phyloP scores from a whole-genome alignment of 305 asterid genomes.

The Fraxinus ornus region DNA sequence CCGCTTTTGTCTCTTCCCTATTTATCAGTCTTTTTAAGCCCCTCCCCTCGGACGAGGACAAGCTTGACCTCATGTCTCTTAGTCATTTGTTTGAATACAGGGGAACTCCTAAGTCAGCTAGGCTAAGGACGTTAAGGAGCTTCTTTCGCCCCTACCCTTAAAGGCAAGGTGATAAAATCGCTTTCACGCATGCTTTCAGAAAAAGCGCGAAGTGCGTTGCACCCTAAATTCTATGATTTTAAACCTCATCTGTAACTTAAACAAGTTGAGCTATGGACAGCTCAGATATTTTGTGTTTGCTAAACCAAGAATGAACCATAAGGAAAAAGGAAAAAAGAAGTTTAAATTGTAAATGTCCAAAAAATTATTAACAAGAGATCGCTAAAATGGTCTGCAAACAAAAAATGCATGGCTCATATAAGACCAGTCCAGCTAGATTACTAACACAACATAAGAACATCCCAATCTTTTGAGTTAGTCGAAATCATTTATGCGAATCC shows the following conservation, averaged over 20 bases:
- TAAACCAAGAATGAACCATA: background rate
- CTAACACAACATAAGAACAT: background rate
- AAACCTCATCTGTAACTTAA: background rate
- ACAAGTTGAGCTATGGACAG: background rate
- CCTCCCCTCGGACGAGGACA: background rate
- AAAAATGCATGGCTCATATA: background rate
- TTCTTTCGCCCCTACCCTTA: background rate
- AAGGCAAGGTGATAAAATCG: background rate
- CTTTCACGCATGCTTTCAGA: background rate
- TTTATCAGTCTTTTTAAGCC: background rate
- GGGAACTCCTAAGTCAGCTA: background rate
- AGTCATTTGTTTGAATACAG: background rate
- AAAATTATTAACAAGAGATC: too few species aligned
- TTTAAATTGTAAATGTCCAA: background rate
- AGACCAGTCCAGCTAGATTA: background rate
- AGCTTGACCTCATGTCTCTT: background rate
- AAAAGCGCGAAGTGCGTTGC: background rate
- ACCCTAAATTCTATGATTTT: background rate
- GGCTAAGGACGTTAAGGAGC: background rate
- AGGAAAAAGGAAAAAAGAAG: background rate
- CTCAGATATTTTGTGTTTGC: background rate
- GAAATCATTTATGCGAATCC: background rate
- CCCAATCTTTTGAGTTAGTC: background rate
- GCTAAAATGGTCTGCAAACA: background rate
- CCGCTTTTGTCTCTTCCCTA: background rate